Base-by-base conservation (phyloP, 75 land plant species). In the Sequoiadendron giganteum region DNA sequence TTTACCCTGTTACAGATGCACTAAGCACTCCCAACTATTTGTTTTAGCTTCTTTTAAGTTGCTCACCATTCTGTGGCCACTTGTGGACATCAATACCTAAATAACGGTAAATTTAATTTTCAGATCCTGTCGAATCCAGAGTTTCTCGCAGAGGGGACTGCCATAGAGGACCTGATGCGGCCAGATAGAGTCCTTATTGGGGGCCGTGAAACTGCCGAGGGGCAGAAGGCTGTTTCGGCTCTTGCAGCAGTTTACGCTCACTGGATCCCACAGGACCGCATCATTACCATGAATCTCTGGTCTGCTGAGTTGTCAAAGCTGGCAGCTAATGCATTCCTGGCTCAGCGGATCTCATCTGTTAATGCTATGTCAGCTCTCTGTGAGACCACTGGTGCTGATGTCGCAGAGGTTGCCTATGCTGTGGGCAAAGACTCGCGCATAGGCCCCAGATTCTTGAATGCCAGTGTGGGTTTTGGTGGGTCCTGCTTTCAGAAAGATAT, bases 401-500 rank as follows among this genome's bases (percentile, higher is more conserved):
- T 95, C 34, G 47, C 94, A 1, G 93, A 96, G 90, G 98, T 96
- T 56, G 92, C 98, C 0, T 93, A 92, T 56, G 93, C 97, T 65
- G 95, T 96, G 28, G 98, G 97, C 0, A 96, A 90, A 83, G 98
- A 96, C 93, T 91, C 96, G 0, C 88, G 98, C 84, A 96, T 96
- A 30, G 98, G 98, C 6, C 91, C 97, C 52, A 89, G 93, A 85
- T 96, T 96, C 79, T 85, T 96, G 73, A 96, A 96, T 86, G 89
- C 98, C 25, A 94, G 95, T 87, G 98, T 96, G 43, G 98, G 98
- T 16, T 96, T 96, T 88, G 98, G 98, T 25, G 98, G 98, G 1
- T 96, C 97, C 40, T 96, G 97, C 93, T 96, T 96, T 92, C 97
- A 96, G 90, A 96, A 96, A 92, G 97, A 96, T 65, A 95, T 96